phyloP scores from a whole-genome alignment of 768 basidiomycete genomes.

The Lactarius evosmus region DNA sequence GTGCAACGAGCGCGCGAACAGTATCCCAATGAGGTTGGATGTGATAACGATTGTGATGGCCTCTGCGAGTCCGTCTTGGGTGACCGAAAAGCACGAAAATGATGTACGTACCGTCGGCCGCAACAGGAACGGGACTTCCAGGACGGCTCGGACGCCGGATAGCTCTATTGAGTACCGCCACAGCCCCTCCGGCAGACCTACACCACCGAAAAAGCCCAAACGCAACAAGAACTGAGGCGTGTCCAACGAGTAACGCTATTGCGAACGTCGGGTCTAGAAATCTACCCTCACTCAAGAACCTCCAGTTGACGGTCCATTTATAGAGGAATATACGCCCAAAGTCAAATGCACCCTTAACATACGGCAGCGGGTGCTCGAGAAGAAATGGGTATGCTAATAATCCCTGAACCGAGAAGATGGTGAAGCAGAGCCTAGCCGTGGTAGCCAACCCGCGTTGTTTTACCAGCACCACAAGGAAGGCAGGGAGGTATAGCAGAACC shows the following conservation, averaged over 20 bases:
- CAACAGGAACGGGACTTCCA: constrained; percentile 45
- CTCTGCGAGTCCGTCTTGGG: constrained; percentile 44
- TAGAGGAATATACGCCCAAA: constrained; percentile 86
- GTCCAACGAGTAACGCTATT: constrained; percentile 58
- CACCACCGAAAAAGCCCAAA: constrained; percentile 83
- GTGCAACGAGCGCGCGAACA: constrained; percentile 91
- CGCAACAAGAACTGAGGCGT: constrained; percentile 52
- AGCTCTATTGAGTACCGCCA: constrained; percentile 51
- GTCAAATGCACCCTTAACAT: constrained; percentile 79
- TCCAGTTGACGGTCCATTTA: constrained; percentile 99
- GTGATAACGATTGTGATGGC: constrained; percentile 81
- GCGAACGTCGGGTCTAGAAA: constrained; percentile 71
- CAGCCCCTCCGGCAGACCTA: constrained; percentile 62
- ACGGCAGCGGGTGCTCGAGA: constrained; percentile 53
- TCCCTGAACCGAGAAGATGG: constrained; percentile 49
- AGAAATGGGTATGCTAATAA: constrained; percentile 72
- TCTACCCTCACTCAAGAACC: constrained; percentile 71
- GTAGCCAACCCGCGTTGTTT: constrained; percentile 59
- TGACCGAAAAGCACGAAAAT: constrained; percentile 24
- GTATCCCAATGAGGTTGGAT: constrained; percentile 86
- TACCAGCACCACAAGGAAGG: constrained; percentile 77
- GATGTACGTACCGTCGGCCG: constrained; percentile 57
- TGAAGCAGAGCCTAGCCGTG: constrained; percentile 50
- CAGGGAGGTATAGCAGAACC: constrained; percentile 84
- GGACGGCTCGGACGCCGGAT: constrained; percentile 49